Evolutionary conservation across 148 eudicot genomes (phyloP).

Genomic region (Bassia scoparia): DNA sequence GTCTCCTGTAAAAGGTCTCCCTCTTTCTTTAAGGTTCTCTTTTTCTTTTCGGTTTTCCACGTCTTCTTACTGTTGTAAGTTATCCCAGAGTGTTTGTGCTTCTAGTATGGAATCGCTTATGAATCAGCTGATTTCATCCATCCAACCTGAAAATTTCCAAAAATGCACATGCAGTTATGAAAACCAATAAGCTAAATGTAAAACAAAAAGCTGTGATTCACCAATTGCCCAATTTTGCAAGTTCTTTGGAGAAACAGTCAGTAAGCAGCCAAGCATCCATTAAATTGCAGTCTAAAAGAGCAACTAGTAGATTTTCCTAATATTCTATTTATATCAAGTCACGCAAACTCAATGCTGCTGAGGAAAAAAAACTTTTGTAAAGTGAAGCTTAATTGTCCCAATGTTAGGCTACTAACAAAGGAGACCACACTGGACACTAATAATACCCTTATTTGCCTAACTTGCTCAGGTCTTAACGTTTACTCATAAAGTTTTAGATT

Average conservation of each 20-base stretch:
- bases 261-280: neutral
- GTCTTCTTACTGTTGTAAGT: slow-evolving; percentile 46
- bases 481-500: neutral
- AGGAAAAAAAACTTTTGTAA: neutral
- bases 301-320: neutral
- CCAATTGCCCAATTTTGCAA: neutral
- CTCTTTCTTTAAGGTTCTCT: slow-evolving; percentile 45
- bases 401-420: neutral
- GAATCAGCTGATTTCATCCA: slow-evolving; percentile 62
- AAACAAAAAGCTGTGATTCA: neutral
- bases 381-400: neutral
- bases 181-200: slow-evolving; percentile 1
- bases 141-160: slow-evolving; percentile 60
- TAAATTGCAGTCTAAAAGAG: neutral
- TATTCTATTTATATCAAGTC: neutral
- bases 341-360: neutral
- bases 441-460: neutral
- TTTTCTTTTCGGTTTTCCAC: slow-evolving; percentile 55
- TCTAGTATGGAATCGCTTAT: slow-evolving; percentile 76
- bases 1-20: slow-evolving; percentile 80
- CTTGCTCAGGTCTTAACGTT: neutral
- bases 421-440: neutral
- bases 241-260: neutral
- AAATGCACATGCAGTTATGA: slow-evolving; percentile 10
- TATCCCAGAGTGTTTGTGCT: slow-evolving; percentile 94